Conservation (phyloP, 495 filamentous ascomycete species). For the Penicillium salamii region DNA sequence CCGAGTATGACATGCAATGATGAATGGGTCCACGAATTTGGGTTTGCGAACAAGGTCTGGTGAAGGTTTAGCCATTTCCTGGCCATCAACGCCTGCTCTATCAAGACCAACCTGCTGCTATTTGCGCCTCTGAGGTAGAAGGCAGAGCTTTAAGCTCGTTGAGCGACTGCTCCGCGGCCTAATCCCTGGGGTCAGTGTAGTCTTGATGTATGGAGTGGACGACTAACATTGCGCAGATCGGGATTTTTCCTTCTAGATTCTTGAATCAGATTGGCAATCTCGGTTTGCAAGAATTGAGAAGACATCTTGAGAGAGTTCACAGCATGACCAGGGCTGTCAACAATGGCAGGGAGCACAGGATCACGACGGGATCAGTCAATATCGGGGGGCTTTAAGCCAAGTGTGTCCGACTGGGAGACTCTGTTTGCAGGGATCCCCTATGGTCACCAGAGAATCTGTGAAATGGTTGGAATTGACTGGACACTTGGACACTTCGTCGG, state of each 20-base stretch:
- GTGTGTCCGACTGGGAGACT: neutral
- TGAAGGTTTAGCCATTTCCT: slow-evolving; percentile 20
- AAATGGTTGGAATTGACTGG: neutral
- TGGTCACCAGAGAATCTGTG: neutral
- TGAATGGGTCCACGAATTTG: slow-evolving; percentile 85
- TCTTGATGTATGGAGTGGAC: neutral
- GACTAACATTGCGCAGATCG: slow-evolving; percentile 76
- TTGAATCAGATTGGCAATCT: slow-evolving; percentile 89
- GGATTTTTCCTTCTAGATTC: slow-evolving; percentile 92
- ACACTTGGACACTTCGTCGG: neutral
- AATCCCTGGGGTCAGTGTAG: slow-evolving; percentile 20
- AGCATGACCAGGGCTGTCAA: slow-evolving; percentile 32
- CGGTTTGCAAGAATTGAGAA: slow-evolving; percentile 81
- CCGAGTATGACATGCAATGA: slow-evolving; percentile 84
- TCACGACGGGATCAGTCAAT: neutral
- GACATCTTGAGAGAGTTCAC: slow-evolving; percentile 64
- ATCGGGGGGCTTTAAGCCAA: neutral
- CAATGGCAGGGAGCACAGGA: slow-evolving; percentile 9
- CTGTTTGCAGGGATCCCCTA: neutral
- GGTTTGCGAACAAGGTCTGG: slow-evolving; percentile 78
- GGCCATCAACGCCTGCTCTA: no score
- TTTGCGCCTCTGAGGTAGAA: slow-evolving; percentile 73
- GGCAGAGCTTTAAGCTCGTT: slow-evolving; percentile 83
- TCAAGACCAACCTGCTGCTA: slow-evolving; percentile 67
- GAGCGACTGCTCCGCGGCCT: slow-evolving; percentile 93